Evolutionary conservation across 768 basidiomycete genomes (phyloP), one percentile per base, ranked within the genome.

Genomic region (Kwoniella pini): DNA sequence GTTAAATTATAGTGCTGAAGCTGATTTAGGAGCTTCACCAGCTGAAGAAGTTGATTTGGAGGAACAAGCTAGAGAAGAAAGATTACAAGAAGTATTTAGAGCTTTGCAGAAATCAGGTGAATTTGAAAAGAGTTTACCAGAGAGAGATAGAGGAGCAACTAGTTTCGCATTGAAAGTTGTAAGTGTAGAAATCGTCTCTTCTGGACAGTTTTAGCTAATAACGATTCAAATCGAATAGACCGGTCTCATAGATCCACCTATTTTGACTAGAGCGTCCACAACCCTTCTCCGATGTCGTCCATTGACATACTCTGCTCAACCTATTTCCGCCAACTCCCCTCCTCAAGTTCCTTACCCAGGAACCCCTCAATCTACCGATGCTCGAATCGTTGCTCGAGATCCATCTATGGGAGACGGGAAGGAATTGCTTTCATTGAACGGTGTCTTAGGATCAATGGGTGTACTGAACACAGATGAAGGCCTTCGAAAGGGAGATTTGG

Each of bases 1-100:
- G 12, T 85, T 96, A 64, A 86, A 84, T 21, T 95, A 96, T 79
- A 88, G 87, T 50, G 90, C 91, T 26, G 91, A 94, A 77, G 91
- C 89, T 11, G 86, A 91, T 65, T 84, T 86, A 68, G 77, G 85
- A 38, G 88, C 87, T 15, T 85, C 89, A 63, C 84, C 81, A 3
- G 57, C 31, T 15, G 58, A 44, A 15, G 54, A 30, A 7, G 64
- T 66, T 28, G 67, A 76, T 28, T 22, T 54, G 15, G 54, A 63
- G 77, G 46, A 63, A 77, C 31, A 79, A 79, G 9, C 77, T 81
- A 5, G 83, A 89, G 85, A 87, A 72, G 83, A 81, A 26, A 84
- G 88, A 60, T 84, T 91, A 0, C 79, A 85, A 19, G 92, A 95
- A 79, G 89, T 89, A 72, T 80, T 91, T 33, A 82, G 81, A 48